Percentiles rank a stretch among this genome's conserved stretches.
These are phyloP conservation scores for Lactifluus pinguis DNA, from an alignment of 768 basidiomycete genomes.

Conservation along the genomic window DNA sequence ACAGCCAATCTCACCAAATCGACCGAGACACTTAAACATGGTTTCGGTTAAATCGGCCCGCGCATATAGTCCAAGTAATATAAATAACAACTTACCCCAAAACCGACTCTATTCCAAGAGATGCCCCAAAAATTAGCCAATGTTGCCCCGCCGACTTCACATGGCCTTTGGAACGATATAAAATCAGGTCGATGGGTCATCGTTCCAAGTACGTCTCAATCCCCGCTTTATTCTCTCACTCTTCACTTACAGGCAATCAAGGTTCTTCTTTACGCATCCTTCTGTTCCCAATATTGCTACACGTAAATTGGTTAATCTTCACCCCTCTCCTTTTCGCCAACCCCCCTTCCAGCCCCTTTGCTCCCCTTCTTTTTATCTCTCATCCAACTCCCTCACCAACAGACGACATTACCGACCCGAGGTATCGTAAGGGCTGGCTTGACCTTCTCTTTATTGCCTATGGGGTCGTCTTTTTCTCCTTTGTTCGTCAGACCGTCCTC, in stretches of 20 bases:
- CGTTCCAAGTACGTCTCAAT: conserved; percentile 47
- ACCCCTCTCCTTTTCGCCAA: conserved; percentile 38
- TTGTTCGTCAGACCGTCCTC: conserved; percentile 69
- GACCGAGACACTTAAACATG: conserved; percentile 58
- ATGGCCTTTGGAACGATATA: conserved; percentile 45
- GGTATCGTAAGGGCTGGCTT: conserved; percentile 61
- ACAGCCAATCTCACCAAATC: conserved; percentile 53
- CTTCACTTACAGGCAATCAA: conserved; percentile 21
- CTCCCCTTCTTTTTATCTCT: conserved; percentile 61
- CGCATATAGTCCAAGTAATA: no score
- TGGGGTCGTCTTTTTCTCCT: conserved; percentile 83
- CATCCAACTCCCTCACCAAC: conserved; percentile 45
- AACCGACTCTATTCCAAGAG: no score
- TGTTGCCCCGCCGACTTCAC: not conserved
- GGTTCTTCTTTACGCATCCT: conserved; percentile 63
- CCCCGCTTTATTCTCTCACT: not conserved
- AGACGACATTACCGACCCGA: conserved; percentile 37
- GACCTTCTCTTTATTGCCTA: conserved; percentile 78
- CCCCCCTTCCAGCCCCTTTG: conserved; percentile 61
- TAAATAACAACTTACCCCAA: no score
- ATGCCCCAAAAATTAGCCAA: no score
- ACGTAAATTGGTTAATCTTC: conserved; percentile 53
- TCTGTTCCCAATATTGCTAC: conserved; percentile 49
- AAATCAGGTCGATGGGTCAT: conserved; percentile 58
- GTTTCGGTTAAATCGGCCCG: not conserved